Evolutionary conservation across 352 stramenopile species (phyloP).

Genomic region (Saprolegnia parasitica): DNA sequence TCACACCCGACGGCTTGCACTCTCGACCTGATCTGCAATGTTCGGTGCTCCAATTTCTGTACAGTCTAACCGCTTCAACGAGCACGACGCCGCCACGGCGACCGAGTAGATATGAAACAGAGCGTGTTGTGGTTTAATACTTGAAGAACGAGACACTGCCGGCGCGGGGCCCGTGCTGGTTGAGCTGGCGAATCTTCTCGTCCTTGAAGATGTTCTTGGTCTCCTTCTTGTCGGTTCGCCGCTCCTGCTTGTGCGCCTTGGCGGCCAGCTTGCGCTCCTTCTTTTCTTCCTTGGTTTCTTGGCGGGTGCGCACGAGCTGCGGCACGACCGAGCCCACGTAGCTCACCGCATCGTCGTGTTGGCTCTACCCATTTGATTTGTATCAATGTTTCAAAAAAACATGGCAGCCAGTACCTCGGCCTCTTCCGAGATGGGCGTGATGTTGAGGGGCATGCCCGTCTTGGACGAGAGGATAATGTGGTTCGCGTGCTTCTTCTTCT

Average conservation of each 20-base stretch:
- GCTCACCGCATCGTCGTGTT: constrained; percentile 30
- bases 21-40: no score
- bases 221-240: constrained; percentile 27
- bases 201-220: constrained; percentile 24
- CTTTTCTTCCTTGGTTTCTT: constrained; percentile 92
- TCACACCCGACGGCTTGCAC: no score
- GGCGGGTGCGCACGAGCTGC: constrained; percentile 44
- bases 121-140: no score
- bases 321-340: constrained; percentile 24
- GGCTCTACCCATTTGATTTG: background rate
- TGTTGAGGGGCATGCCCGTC: constrained; percentile 92
- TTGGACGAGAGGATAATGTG: constrained; percentile 86
- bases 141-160: constrained; percentile 22
- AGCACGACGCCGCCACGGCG: no score
- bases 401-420: constrained; percentile 30
- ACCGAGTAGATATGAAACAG: no score
- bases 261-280: constrained; percentile 86
- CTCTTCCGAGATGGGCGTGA: constrained; percentile 57
- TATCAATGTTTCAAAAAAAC: no score
- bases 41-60: no score
- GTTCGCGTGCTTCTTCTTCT: constrained; percentile 55
- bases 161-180: constrained; percentile 1
- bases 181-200: constrained; percentile 15
- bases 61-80: no score
- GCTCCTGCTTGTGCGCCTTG: constrained; percentile 85